Evolutionary conservation across 306 rosid species (phyloP), one percentile per base, ranked within the genome.

Genomic region (Canavalia ensiformis): DNA sequence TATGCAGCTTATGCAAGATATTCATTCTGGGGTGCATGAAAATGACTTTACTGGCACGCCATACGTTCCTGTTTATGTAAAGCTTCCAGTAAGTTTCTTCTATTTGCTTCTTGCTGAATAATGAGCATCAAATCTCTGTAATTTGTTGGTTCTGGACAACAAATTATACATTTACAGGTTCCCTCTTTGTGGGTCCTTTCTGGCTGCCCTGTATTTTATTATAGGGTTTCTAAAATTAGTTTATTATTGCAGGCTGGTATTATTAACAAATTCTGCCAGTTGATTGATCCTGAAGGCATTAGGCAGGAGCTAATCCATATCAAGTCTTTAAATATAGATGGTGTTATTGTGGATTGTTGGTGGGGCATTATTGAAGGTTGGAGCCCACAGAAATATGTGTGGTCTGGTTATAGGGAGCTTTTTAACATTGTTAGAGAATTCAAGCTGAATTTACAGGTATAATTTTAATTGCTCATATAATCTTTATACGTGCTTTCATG

Each of bases 301-400:
- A 90, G 90, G 74, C 92, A 86, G 87, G 97, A 93, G 90, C 87
- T 95, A 60, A 84, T 88, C 72, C 94, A 88, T 84, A 76, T 91
- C 75, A 88, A 91, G 84, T 88, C 99, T 65, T 82, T 93, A 74
- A 86, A 91, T 67, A 84, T 90, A 28, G 99, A 95, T 75, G 99
- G 99, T 54, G 87, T 95, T 67, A 79, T 88, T 58, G 92, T 95
- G 76, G 93, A 93, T 77, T 95, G 99, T 85, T 95, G 99, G 99
- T 95, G 99, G 99, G 98, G 99, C 35, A 91, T 95, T 66, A 86
- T 91, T 81, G 99, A 95, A 86, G 94, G 91, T 60, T 95, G 96
- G 96, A 87, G 81, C 84, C 92, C 98, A 3, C 99, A 89, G 68
- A 95, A 95, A 81, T 95, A 93, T 51, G 84, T 84, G 46, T 95